These are phyloP conservation scores for Tulasnella sp. DNA, from an alignment of 768 basidiomycete species.

Conservation along the genomic window DNA sequence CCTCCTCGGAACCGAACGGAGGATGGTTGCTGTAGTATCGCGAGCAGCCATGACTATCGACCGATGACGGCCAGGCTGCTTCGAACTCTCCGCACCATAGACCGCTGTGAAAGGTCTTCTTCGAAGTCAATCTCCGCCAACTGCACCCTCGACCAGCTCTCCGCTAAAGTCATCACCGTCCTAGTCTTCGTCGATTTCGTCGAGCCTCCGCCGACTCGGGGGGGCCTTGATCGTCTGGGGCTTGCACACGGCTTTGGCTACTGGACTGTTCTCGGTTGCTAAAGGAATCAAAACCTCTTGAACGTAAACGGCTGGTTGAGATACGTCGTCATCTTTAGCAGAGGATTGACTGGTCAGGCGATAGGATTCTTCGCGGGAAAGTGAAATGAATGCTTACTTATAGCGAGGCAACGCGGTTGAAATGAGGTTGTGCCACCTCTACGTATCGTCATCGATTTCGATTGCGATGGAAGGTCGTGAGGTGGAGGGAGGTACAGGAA, in stretches of 20 bases:
- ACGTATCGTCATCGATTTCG: not conserved
- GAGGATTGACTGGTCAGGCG: not conserved
- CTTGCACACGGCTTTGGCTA: not conserved
- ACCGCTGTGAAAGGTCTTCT: not conserved
- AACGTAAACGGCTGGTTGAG: not conserved
- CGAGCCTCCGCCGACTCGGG: not conserved
- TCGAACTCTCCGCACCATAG: not conserved
- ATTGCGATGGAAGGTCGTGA: not conserved
- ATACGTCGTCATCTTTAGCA: not conserved
- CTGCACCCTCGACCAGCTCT: not conserved
- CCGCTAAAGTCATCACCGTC: not conserved
- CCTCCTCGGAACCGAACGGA: no score
- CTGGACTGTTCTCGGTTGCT: no score
- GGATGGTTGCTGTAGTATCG: no score
- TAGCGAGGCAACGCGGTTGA: not conserved
- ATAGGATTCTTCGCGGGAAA: constrained; percentile 18
- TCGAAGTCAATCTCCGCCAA: not conserved
- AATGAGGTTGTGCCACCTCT: not conserved
- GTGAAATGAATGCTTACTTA: constrained; percentile 15
- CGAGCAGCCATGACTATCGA: no score
- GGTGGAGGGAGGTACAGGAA: not conserved
- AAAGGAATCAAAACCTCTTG: constrained; percentile 15
- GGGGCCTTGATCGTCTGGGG: not conserved
- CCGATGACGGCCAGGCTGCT: not conserved
- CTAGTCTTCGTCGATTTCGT: not conserved